Evolutionary conservation across 768 basidiomycete species (phyloP).

Genomic region (Boletus huronensis): DNA sequence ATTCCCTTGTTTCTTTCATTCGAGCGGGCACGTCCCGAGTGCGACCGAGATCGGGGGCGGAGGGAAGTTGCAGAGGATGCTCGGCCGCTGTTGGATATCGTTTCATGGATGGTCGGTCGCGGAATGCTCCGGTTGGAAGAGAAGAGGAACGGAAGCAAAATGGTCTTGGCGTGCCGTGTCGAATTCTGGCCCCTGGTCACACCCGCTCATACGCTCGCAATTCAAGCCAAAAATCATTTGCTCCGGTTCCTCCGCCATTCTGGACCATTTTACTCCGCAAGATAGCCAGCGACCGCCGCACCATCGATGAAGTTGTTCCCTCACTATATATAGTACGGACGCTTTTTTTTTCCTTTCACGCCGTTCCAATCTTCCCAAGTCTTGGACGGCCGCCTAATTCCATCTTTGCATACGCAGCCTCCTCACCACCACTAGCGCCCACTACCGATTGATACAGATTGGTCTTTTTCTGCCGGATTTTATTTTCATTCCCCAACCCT

Average conservation of each 20-base stretch:
- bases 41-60: constrained; percentile 42
- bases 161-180: constrained; percentile 26
- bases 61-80: constrained; percentile 32
- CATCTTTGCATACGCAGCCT: constrained; percentile 24
- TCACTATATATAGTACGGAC: constrained; percentile 61
- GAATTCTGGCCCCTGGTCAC: constrained; percentile 3
- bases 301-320: constrained; percentile 36
- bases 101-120: constrained; percentile 35
- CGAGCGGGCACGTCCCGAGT: constrained; percentile 40
- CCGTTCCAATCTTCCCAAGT: constrained; percentile 13
- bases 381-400: constrained; percentile 32
- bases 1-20: constrained; percentile 32
- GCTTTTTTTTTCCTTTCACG: constrained; percentile 67
- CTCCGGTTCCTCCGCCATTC: constrained; percentile 15
- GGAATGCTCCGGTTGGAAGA: constrained; percentile 17
- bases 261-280: constrained; percentile 19
- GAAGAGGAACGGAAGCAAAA: constrained; percentile 18
- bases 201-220: constrained; percentile 9
- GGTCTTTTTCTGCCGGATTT: constrained; percentile 22
- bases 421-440: constrained; percentile 33
- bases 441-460: constrained; percentile 28
- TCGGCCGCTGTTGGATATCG: constrained; percentile 36
- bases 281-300: constrained; percentile 17
- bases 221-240: constrained; percentile 16
- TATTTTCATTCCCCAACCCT: constrained; percentile 22